Conservation (phyloP, 129 eudicot species). For the Pulicaria dysenterica region DNA sequence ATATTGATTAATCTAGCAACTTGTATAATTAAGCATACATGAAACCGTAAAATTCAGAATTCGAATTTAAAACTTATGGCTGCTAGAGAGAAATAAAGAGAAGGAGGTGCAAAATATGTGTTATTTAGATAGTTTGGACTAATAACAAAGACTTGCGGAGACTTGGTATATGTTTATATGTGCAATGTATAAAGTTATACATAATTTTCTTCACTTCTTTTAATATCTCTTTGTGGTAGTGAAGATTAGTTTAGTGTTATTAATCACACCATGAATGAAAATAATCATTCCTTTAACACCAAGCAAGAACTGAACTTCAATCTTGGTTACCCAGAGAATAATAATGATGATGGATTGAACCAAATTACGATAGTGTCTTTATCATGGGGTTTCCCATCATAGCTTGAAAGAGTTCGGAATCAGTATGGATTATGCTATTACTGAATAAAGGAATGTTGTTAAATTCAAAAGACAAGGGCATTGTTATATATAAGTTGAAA, state of each 20-base stretch:
- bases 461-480: neutral
- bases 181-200: neutral
- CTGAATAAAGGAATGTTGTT: neutral
- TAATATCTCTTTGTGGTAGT: too few species aligned
- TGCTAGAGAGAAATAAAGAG: conserved; percentile 9
- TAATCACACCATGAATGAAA: too few species aligned
- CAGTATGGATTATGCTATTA: too few species aligned
- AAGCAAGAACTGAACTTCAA: too few species aligned
- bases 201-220: too few species aligned
- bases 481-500: neutral
- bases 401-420: too few species aligned
- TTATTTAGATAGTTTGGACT: conserved; percentile 12
- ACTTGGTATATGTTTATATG: neutral
- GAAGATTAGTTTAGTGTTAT: too few species aligned
- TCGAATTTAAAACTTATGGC: neutral
- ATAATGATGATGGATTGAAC: too few species aligned
- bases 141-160: neutral
- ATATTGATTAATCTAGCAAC: neutral
- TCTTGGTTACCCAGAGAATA: too few species aligned
- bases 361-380: too few species aligned
- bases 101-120: neutral
- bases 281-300: too few species aligned
- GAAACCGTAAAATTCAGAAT: neutral
- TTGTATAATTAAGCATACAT: neutral
- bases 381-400: too few species aligned